A percentile compares a stretch with the other conserved stretches of the same genome.
phyloP scores from a whole-genome alignment of 306 rosid species.

The Hippophae rhamnoides region DNA sequence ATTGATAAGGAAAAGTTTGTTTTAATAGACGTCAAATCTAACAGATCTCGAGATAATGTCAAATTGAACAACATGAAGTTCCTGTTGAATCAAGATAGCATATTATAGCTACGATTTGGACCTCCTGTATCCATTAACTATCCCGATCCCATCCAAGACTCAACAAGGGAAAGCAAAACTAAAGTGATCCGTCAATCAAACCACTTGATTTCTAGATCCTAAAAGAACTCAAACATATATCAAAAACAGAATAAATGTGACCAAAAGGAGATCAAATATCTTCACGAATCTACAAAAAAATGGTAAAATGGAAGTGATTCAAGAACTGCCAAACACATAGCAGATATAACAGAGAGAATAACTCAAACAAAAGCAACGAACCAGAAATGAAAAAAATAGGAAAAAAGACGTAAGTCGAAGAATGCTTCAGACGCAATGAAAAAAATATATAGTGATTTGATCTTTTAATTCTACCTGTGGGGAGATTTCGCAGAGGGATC shows the following conservation, averaged over 20 bases:
- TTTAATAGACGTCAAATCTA: slow-evolving; percentile 6
- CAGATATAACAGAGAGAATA: not conserved
- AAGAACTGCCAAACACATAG: not conserved
- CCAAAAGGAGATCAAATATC: no score
- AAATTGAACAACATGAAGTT: slow-evolving; percentile 9
- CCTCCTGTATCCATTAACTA: slow-evolving; percentile 5
- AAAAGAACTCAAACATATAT: not conserved
- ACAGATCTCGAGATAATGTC: slow-evolving; percentile 28
- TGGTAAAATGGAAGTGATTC: not conserved
- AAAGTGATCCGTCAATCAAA: slow-evolving; percentile 28
- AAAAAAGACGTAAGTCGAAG: not conserved
- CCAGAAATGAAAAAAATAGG: not conserved
- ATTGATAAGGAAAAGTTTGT: no score
- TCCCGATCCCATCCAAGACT: slow-evolving; percentile 3
- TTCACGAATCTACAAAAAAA: no score
- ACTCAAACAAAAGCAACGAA: not conserved
- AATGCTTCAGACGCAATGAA: not conserved
- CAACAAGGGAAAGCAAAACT: not conserved
- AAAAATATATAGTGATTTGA: slow-evolving; percentile 22
- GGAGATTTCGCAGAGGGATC: slow-evolving; percentile 39
- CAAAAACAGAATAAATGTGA: not conserved
- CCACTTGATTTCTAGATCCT: slow-evolving; percentile 21
- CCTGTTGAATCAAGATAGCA: slow-evolving; percentile 9
- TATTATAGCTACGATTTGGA: slow-evolving; percentile 10
- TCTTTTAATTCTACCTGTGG: slow-evolving; percentile 35